These are phyloP conservation scores for Biancaea sappan DNA, from an alignment of 306 rosid genomes.

Conservation along the genomic window DNA sequence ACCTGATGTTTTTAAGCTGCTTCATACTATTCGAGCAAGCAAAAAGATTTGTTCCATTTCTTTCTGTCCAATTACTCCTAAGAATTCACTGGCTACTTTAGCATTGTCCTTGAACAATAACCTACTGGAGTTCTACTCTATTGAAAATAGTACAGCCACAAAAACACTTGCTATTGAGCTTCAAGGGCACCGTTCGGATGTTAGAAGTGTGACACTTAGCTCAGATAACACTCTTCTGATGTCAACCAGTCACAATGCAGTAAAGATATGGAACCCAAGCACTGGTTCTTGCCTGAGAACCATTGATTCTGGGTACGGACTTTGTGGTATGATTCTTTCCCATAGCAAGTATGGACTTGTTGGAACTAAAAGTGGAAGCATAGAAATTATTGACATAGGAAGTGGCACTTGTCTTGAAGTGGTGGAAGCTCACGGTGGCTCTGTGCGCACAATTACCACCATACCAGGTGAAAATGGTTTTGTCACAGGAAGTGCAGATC, in stretches of 20 bases:
- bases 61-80: slow-evolving; percentile 72
- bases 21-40: slow-evolving; percentile 82
- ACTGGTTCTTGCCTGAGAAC: slow-evolving; percentile 95
- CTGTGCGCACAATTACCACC: slow-evolving; percentile 68
- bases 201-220: slow-evolving; percentile 88
- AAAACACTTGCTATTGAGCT: slow-evolving; percentile 74
- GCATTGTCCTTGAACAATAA: slow-evolving; percentile 93
- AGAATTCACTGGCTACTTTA: slow-evolving; percentile 70
- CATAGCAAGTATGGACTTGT: slow-evolving; percentile 85
- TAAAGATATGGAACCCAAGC: slow-evolving; percentile 93
- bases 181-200: slow-evolving; percentile 91
- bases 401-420: slow-evolving; percentile 81
- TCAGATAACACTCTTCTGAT: slow-evolving; percentile 81
- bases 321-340: slow-evolving; percentile 78
- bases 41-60: slow-evolving; percentile 91
- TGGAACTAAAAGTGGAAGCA: slow-evolving; percentile 85
- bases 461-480: slow-evolving; percentile 78
- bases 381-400: slow-evolving; percentile 85
- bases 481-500: slow-evolving; percentile 93
- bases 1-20: slow-evolving; percentile 77
- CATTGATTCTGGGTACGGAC: slow-evolving; percentile 82
- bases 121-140: slow-evolving; percentile 72
- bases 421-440: slow-evolving; percentile 86
- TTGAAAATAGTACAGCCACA: slow-evolving; percentile 50
- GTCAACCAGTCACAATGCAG: slow-evolving; percentile 96